A percentile compares a stretch with the other conserved stretches of the same genome.
Evolutionary conservation across 176 grass and related monocot species (phyloP).

Genomic region (Zizania latifolia): DNA sequence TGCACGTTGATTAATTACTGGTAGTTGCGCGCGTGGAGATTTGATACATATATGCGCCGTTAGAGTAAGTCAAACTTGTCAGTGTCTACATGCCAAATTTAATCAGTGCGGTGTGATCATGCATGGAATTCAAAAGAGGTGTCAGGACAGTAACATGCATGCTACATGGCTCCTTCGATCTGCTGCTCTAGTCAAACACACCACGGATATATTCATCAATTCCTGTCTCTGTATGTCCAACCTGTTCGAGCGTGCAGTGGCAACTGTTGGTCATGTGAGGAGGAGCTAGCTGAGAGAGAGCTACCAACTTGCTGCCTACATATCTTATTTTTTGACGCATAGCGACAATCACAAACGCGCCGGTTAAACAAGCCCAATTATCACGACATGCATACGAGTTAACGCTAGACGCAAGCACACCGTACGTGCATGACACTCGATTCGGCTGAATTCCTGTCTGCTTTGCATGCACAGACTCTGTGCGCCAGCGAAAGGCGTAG

Average conservation of each 20-base stretch:
- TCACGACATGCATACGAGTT: slow-evolving; percentile 29
- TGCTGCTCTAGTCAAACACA: not conserved
- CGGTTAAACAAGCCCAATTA: slow-evolving; percentile 10
- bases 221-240: not conserved
- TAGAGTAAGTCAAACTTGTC: slow-evolving; percentile 40
- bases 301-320: not conserved
- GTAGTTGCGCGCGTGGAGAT: not conserved
- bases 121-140: slow-evolving; percentile 48
- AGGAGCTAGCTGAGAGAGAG: not conserved
- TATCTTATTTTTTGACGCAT: not conserved
- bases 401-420: slow-evolving; percentile 1
- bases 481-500: not conserved
- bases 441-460: slow-evolving; percentile 44
- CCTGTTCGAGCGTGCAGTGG: slow-evolving; percentile 1
- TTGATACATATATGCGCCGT: not conserved
- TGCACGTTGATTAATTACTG: slow-evolving; percentile 19
- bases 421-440: slow-evolving; percentile 32
- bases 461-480: slow-evolving; percentile 41
- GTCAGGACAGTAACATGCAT: slow-evolving; percentile 42
- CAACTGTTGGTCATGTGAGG: slow-evolving; percentile 29
- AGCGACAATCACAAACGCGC: not conserved
- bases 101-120: slow-evolving; percentile 24
- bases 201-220: not conserved
- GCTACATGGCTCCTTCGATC: not conserved
- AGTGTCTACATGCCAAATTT: slow-evolving; percentile 9